Percentiles rank a stretch among this genome's conserved stretches.
Conservation (phyloP, 1,284 basidiomycete species). For the Cystobasidiaceae sp. region DNA sequence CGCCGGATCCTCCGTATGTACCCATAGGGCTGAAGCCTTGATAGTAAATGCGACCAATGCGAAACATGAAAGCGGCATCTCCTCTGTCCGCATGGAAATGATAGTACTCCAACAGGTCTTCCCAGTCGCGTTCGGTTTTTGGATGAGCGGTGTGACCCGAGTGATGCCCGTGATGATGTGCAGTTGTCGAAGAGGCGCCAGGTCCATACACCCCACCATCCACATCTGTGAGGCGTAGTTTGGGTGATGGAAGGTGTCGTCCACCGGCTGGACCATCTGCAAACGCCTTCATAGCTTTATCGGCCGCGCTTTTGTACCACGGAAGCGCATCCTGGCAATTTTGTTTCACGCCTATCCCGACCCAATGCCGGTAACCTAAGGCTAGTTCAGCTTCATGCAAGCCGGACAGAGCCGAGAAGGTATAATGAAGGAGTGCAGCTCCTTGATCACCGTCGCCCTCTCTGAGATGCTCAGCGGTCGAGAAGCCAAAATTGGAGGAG, state of each 20-base stretch:
- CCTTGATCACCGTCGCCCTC: conserved; percentile 52
- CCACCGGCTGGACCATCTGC: conserved; percentile 88
- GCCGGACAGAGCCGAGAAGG: conserved; percentile 82
- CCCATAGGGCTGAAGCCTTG: conserved; percentile 87
- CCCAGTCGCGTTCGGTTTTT: conserved; percentile 42
- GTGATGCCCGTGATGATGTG: conserved; percentile 43
- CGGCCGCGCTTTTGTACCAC: conserved; percentile 82
- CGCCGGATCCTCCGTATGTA: conserved; percentile 26
- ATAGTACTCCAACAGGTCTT: conserved; percentile 45
- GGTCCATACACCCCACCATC: conserved; percentile 87
- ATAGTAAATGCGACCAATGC: conserved; percentile 87
- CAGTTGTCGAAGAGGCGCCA: conserved; percentile 80
- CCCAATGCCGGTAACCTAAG: conserved; percentile 90
- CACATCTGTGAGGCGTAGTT: conserved; percentile 80
- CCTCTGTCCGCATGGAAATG: conserved; percentile 82
- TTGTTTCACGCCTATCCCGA: conserved; percentile 76
- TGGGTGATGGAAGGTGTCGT: conserved; percentile 71
- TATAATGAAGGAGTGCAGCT: conserved; percentile 81
- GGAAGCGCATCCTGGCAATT: conserved; percentile 72
- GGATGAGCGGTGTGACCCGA: conserved; percentile 20
- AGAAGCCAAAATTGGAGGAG: conserved; percentile 60
- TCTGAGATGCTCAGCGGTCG: conserved; percentile 50
- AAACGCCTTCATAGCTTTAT: conserved; percentile 70
- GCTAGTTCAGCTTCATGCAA: conserved; percentile 86
- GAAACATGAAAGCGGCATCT: conserved; percentile 75